Conservation (phyloP, 805 yeast genomes). For the Ogataea trehaloabstinens region DNA sequence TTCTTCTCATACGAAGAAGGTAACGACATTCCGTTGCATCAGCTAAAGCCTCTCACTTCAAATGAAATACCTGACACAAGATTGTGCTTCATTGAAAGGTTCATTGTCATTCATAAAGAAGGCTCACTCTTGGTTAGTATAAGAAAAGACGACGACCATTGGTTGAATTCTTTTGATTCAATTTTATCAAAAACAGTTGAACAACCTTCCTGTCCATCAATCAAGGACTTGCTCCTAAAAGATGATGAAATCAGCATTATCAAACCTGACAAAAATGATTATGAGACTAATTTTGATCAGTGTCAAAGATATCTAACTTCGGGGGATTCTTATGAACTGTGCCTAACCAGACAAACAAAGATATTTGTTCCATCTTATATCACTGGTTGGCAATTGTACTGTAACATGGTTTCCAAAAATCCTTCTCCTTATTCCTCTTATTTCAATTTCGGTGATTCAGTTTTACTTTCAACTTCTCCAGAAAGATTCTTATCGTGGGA, state of each 20-base stretch:
- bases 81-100: constrained; percentile 66
- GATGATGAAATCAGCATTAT: constrained; percentile 29
- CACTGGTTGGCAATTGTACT: constrained; percentile 77
- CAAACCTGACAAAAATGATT: constrained; percentile 53
- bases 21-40: constrained; percentile 37
- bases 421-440: constrained; percentile 93
- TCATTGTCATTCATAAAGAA: constrained; percentile 54
- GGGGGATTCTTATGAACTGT: constrained; percentile 93
- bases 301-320: constrained; percentile 68
- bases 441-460: constrained; percentile 63
- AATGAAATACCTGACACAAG: constrained; percentile 66
- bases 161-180: constrained; percentile 30
- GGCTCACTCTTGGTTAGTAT: constrained; percentile 55
- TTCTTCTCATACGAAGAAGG: constrained; percentile 88
- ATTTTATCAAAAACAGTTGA: neutral
- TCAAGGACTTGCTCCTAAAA: constrained; percentile 1
- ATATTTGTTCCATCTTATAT: constrained; percentile 49
- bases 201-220: constrained; percentile 3
- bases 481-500: constrained; percentile 89
- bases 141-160: constrained; percentile 35
- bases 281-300: constrained; percentile 50
- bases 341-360: constrained; percentile 76
- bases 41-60: constrained; percentile 38
- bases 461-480: constrained; percentile 85
- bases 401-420: constrained; percentile 63